phyloP scores from a whole-genome alignment of 257 asterid species.

The Nicotiana noctiflora region DNA sequence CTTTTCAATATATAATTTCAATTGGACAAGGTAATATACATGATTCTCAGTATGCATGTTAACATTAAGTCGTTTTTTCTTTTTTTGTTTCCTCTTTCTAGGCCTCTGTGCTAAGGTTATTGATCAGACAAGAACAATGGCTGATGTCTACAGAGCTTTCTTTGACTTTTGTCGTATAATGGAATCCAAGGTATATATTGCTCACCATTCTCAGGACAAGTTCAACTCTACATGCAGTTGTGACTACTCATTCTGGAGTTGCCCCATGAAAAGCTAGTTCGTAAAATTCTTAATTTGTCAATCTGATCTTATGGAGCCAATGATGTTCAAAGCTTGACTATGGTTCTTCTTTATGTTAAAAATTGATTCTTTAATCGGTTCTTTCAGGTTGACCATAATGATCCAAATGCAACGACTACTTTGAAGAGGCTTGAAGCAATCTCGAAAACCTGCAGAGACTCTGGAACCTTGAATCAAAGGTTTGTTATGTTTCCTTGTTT shows the following conservation, averaged over 20 bases:
- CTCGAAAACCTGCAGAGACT: slow-evolving; percentile 67
- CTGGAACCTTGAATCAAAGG: slow-evolving; percentile 48
- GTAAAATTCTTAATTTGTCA: not conserved
- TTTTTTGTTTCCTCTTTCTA: slow-evolving; percentile 18
- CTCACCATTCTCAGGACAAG: not conserved
- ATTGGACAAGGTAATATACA: no score
- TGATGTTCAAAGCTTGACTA: not conserved
- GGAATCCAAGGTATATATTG: slow-evolving; percentile 57
- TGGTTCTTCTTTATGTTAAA: not conserved
- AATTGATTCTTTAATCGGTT: not conserved
- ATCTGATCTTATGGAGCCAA: not conserved
- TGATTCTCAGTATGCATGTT: no score
- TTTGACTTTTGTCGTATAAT: slow-evolving; percentile 73
- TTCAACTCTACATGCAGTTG: not conserved
- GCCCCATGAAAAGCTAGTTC: no score
- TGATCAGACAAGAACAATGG: slow-evolving; percentile 57
- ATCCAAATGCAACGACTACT: slow-evolving; percentile 73
- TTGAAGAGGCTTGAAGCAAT: slow-evolving; percentile 51
- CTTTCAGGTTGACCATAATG: slow-evolving; percentile 53
- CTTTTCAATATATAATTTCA: not conserved
- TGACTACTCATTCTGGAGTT: not conserved
- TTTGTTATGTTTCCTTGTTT: slow-evolving; percentile 7
- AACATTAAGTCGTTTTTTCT: not conserved
- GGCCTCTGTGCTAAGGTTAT: slow-evolving; percentile 87
- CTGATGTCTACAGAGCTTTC: slow-evolving; percentile 89